Conservation (phyloP, 2,329 filamentous ascomycete genomes). For the Thelonectria blattea region DNA sequence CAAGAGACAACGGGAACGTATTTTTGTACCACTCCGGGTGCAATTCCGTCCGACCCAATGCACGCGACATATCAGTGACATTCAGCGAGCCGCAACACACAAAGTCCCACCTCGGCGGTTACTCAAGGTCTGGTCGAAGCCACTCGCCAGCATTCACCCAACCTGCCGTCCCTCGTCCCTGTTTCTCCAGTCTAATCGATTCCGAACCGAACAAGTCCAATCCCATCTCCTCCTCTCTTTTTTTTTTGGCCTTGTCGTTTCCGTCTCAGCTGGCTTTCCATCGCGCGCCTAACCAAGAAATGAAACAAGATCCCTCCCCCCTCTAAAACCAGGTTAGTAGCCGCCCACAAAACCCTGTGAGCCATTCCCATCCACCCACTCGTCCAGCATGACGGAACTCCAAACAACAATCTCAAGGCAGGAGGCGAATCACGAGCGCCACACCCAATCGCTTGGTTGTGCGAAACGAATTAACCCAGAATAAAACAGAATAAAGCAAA, state of each 20-base stretch:
- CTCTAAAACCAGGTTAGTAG: neutral
- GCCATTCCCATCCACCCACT: conserved; percentile 12
- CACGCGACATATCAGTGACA: neutral
- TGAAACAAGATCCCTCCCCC: neutral
- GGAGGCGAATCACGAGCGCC: neutral
- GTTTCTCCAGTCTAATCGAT: conserved; percentile 1
- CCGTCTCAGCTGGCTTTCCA: conserved; percentile 1
- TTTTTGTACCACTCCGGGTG: neutral
- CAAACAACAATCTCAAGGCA: conserved; percentile 1
- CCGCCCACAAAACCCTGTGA: conserved; percentile 10
- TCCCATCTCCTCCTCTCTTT: too few relatives aligned
- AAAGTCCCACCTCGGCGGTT: neutral
- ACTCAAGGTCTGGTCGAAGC: neutral
- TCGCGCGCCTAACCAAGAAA: neutral
- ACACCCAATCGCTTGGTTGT: neutral
- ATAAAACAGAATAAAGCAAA: neutral
- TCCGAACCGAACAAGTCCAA: neutral
- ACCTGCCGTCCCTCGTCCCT: neutral
- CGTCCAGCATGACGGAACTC: conserved; percentile 9
- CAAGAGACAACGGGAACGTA: neutral
- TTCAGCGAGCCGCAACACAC: neutral
- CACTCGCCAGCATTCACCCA: neutral
- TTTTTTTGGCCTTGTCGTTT: neutral
- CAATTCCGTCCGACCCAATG: neutral
- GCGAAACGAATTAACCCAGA: too few relatives aligned